Evolutionary conservation across 129 eudicot genomes (phyloP).

Genomic region (Mikania micrantha): DNA sequence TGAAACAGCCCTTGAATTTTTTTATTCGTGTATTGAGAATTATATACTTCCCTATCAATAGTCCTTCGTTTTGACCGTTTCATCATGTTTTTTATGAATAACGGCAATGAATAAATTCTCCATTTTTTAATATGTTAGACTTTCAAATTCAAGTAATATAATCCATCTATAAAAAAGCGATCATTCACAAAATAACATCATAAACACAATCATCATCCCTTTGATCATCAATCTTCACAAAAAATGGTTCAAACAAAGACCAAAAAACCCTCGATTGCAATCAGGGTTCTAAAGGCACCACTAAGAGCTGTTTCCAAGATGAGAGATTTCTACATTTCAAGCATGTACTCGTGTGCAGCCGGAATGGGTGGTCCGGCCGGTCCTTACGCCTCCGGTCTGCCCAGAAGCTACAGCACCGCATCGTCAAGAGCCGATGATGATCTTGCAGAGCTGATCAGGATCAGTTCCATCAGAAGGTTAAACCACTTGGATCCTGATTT

Average conservation of each 20-base stretch:
- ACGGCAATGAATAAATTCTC: neutral
- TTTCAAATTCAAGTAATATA: neutral
- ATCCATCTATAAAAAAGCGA: constrained; percentile 1
- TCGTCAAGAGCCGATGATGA: constrained; percentile 30
- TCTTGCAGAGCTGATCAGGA: constrained; percentile 39
- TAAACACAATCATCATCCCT: neutral
- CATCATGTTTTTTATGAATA: neutral
- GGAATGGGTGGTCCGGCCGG: constrained; percentile 38
- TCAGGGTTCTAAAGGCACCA: constrained; percentile 29
- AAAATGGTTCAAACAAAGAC: neutral
- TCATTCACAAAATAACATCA: neutral
- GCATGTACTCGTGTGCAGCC: constrained; percentile 37
- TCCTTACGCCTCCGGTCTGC: constrained; percentile 28
- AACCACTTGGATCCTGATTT: constrained; percentile 18
- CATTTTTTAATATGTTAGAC: neutral
- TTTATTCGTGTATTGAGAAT: too few species aligned
- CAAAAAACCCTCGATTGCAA: constrained; percentile 23
- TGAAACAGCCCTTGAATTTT: too few species aligned
- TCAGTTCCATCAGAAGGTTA: constrained; percentile 32
- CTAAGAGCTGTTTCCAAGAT: constrained; percentile 28
- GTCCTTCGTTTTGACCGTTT: neutral
- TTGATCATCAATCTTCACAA: neutral
- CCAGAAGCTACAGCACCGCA: constrained; percentile 37
- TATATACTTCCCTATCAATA: too few species aligned
- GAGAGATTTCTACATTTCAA: constrained; percentile 36